phyloP scores from a whole-genome alignment of 2,329 filamentous ascomycete genomes.

The Colletotrichum agaves region DNA sequence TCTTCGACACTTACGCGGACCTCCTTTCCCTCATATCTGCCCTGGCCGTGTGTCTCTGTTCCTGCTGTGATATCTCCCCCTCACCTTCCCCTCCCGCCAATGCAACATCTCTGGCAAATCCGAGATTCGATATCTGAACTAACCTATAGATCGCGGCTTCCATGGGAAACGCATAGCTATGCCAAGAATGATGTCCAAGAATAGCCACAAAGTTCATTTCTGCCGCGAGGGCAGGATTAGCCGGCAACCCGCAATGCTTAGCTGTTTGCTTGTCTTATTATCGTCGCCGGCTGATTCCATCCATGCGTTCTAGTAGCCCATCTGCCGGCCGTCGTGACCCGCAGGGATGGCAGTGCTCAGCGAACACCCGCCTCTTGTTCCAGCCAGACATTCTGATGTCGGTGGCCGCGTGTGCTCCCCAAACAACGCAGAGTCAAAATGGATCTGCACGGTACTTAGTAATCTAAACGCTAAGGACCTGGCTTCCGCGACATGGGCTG shows the following conservation, averaged over 20 bases:
- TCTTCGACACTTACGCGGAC: conserved; percentile 11
- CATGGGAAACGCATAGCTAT: conserved; percentile 21
- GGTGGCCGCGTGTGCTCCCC: conserved; percentile 14
- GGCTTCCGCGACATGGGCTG: conserved; percentile 11
- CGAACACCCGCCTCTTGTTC: conserved; percentile 1
- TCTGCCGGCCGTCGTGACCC: background rate
- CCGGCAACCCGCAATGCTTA: conserved; percentile 31
- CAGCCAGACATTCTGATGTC: background rate
- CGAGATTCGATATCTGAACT: conserved; percentile 13
- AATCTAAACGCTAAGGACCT: conserved; percentile 10
- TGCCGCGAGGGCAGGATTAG: conserved; percentile 26
- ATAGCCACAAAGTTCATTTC: conserved; percentile 24
- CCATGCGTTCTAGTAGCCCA: conserved; percentile 10
- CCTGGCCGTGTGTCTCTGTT: background rate
- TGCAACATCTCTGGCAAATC: conserved; percentile 26
- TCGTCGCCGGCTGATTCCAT: conserved; percentile 17
- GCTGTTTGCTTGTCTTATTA: conserved; percentile 23
- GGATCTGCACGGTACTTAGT: conserved; percentile 21
- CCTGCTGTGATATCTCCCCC: background rate
- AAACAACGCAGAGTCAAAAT: conserved; percentile 1
- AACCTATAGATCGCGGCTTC: conserved; percentile 14
- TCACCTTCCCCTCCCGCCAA: background rate
- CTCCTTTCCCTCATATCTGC: conserved; percentile 17
- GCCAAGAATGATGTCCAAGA: conserved; percentile 32
- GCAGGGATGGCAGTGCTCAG: conserved; percentile 15